Evolutionary conservation across 2,329 filamentous ascomycete genomes (phyloP), one percentile per base, ranked within the genome.

Genomic region (Ilyonectria mors-panacis): DNA sequence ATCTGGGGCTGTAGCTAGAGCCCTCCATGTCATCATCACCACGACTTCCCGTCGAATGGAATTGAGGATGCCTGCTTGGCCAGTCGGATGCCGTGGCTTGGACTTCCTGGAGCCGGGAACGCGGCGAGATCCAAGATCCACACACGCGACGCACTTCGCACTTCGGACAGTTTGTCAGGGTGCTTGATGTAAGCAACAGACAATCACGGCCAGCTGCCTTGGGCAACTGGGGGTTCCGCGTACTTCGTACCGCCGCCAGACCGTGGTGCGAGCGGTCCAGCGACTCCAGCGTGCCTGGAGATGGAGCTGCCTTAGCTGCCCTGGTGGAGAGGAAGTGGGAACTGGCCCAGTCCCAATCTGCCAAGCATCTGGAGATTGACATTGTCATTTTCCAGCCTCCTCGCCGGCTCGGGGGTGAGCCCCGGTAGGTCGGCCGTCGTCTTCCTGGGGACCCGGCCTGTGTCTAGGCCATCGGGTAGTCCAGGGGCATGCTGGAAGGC

Each of bases 281-380:
- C 63, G 19, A 17, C 15, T 42, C 59, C 53, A 61, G 39, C 63
- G 19, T 57, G 50, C 45, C 63, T 37, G 35, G 39, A 26, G 13
- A 42, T 35, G n/a, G n/a, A 33, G 35, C 23, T 39, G 23, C 51
- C 44, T 59, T 59, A 57, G 57, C 26, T 58, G 58, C 54, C 39
- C 23, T 35, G 58, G 63, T 61, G 58, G 63, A 57, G 59, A 26
- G 44, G 30, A 9, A 56, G 59, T 66, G 69, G 69, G 56, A 65
- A 73, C 67, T 56, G 57, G 67, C 26, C 59, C 44, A 63, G 53
- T 63, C 64, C 67, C 63, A 66, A 68, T 67, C 65, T 70, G 71
- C 72, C 71, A 71, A 74, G 72, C 70, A 73, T 66, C 66, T 75
- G 69, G 69, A 70, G 59, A 65, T 72, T 72, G 69, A 67, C 56